Base-by-base conservation (phyloP, 2,329 filamentous ascomycete species). In the Cordyceps javanica region DNA sequence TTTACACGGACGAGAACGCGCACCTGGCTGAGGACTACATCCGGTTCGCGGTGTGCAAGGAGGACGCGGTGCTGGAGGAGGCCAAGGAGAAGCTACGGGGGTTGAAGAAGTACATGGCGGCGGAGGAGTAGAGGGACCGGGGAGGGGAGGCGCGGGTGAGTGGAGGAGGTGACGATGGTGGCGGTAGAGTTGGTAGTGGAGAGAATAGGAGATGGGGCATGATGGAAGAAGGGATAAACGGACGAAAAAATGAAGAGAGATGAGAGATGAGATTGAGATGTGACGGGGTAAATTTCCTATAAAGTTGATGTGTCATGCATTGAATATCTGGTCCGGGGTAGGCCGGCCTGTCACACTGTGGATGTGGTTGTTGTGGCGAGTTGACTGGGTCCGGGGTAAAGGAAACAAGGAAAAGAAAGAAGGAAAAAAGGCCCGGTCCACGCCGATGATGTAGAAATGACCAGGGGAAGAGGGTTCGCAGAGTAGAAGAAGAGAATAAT, bases 11-110 rank as follows among this genome's bases (percentile, higher is more conserved):
- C 19, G 76, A 73, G 44, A 96, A 96, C 68, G 85, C 89, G 28
- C 85, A 89, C 66, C 84, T 97, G 65, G 94, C 90, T 0, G 90
- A 97, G 77, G 88, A 97, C 66, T 99, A 95, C 75, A 80, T 99
- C 67, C 82, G 94, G 25, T 97, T 97, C 70, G 94, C 94, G 0
- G 91, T 99, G 1, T 99, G 94, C 77, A 99, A 99, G 79, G 84
- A 93, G 34, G 91, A 99, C 68, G 83, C 90, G 44, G 85, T 97
- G 38, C 73, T 94, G 23, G 89, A 92, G 70, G 82, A 82, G 56
- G 90, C 90, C 2, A 93, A 93, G 78, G 83, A 89, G 69, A 77
- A 89, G 60, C 73, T 94, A 64, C 79, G 87, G 61, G 87, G 85
- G 0, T 65, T 92, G 73, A 90, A 83, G 78, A 85, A 86, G 74